Evolutionary conservation across 2,329 filamentous ascomycete species (phyloP), one percentile per base, ranked within the genome.

Genomic region (Hypoxylon sp.): DNA sequence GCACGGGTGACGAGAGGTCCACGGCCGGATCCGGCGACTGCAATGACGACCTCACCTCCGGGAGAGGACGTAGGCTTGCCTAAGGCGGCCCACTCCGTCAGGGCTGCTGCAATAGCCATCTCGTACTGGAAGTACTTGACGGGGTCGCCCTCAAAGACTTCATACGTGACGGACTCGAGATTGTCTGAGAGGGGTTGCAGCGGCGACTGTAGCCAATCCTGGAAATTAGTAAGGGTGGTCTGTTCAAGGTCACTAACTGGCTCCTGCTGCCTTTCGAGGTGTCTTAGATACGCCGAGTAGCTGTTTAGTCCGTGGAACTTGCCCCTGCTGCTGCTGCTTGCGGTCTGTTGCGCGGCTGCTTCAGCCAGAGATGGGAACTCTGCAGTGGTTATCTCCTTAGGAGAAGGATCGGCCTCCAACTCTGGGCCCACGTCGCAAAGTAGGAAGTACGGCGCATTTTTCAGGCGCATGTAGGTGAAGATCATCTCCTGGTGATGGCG

Each of bases 121-220:
- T 98, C 94, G 78, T 99, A 99, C 86, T 95, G 97, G 71, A 94
- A 90, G 78, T 99, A 99, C 81, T 99, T 99, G 81, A 99, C 92
- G 0, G 96, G 96, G 71, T 99, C 97, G 73, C 97, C 97, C 79
- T 99, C 96, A 76, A 99, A 99, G 1, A 98, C 95, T 78, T 99
- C 96, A 79, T 99, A 99, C 0, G 96, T 99, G 46, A 97, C 92
- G 51, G 94, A 97, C 79, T 99, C 97, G 13, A 99, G 86, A 74
- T 99, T 99, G 80, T 99, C 96, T 0, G 95, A 95, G 13, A 99
- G 85, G 0, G 96, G 96, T 79, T 99, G 97, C 44, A 99, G 84
- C 2, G 96, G 96, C 1, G 94, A 94, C 79, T 99, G 96, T 10
- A 99, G 85, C 85, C 96, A 99, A 79, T 99, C 96, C 76, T 99